These are phyloP conservation scores for Cadophora luteo-olivacea DNA, from an alignment of 2,329 filamentous ascomycete genomes.

Conservation along the genomic window DNA sequence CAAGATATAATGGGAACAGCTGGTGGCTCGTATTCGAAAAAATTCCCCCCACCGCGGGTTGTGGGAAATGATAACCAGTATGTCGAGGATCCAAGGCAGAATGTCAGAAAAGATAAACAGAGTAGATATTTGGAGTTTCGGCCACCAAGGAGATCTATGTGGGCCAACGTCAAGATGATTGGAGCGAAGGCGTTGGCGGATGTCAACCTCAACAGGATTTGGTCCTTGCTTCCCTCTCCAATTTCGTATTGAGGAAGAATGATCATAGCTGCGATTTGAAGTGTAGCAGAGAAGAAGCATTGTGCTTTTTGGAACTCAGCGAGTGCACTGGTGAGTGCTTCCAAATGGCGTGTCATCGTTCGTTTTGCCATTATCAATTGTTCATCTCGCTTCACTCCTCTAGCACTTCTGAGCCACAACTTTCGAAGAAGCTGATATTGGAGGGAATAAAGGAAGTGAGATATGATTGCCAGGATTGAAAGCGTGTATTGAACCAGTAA, in stretches of 20 bases:
- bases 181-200: conserved; percentile 25
- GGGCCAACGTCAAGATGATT: conserved; percentile 21
- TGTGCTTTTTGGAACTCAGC: conserved; percentile 31
- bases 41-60: neutral
- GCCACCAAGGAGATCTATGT: conserved; percentile 20
- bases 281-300: conserved; percentile 26
- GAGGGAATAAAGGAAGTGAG: conserved; percentile 10
- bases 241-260: conserved; percentile 5
- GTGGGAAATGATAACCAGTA: conserved; percentile 13
- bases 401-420: neutral
- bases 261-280: conserved; percentile 26
- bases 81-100: conserved; percentile 10
- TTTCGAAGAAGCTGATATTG: neutral
- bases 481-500: conserved; percentile 23
- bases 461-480: conserved; percentile 4
- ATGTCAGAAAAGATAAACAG: neutral
- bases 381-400: neutral
- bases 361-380: neutral
- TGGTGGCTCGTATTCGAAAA: neutral
- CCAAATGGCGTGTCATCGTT: conserved; percentile 1
- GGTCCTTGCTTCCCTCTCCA: conserved; percentile 3
- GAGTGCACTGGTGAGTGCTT: conserved; percentile 16
- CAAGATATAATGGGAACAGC: neutral
- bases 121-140: conserved; percentile 19
- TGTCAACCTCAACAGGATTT: conserved; percentile 19